Conservation (phyloP, 192 early-diverging fungal species). For the Chytriomyces confervae region DNA sequence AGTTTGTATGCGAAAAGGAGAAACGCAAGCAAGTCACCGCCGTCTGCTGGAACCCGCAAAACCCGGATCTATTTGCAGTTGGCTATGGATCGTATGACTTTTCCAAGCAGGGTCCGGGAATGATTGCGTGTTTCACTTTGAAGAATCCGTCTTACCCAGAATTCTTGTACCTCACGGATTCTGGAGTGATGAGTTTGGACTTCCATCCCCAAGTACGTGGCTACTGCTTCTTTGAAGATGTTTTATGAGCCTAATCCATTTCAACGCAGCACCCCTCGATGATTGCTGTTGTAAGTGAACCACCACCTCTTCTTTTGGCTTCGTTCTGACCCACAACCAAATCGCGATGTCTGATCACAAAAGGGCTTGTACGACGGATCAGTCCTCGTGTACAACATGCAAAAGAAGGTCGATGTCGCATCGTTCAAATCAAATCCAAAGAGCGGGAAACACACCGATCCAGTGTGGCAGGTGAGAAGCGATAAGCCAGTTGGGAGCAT, state of each 20-base stretch:
- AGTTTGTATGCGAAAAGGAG: constrained; percentile 63
- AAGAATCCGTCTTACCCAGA: constrained; percentile 70
- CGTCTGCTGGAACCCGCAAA: constrained; percentile 61
- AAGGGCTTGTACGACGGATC: constrained; percentile 65
- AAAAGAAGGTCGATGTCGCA: constrained; percentile 58
- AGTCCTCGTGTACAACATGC: constrained; percentile 64
- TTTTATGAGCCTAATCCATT: background rate
- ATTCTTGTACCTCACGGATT: constrained; percentile 59
- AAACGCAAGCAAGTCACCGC: constrained; percentile 67
- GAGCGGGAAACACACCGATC: constrained; percentile 64
- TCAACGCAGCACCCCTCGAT: constrained; percentile 61
- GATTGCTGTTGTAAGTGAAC: constrained; percentile 54
- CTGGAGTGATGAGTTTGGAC: constrained; percentile 65
- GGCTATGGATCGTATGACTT: constrained; percentile 71
- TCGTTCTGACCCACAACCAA: background rate
- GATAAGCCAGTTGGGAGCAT: background rate
- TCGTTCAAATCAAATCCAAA: constrained; percentile 54
- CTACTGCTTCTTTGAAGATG: background rate
- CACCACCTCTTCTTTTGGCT: too few species aligned
- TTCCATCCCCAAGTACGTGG: constrained; percentile 60
- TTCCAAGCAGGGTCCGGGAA: constrained; percentile 63
- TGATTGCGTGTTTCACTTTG: constrained; percentile 66
- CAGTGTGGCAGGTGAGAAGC: constrained; percentile 62
- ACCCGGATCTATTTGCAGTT: constrained; percentile 63
- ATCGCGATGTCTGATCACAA: background rate